Evolutionary conservation across 2,329 filamentous ascomycete genomes (phyloP), one percentile per base, ranked within the genome.

Genomic region (Talaromyces sp.): DNA sequence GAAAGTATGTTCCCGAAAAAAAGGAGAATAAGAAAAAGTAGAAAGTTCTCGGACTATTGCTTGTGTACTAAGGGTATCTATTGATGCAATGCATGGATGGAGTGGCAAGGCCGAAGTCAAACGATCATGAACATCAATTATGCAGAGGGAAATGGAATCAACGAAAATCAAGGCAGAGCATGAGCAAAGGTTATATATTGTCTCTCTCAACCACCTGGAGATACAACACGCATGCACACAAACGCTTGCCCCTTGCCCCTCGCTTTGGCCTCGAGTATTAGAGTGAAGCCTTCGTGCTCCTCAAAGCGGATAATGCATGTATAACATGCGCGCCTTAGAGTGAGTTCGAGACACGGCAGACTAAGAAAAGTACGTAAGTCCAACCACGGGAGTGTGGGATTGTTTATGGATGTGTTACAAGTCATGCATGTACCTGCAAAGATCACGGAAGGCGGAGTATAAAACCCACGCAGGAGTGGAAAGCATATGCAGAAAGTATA

Each of bases 181-280:
- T 66, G 56, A 50, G 57, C 61, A 57, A 47, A 37, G 56, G 37
- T 67, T 67, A 66, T 66, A 63, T 66, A 66, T 49, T 57, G 43
- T 35, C 50, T 22, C 50, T 31, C n/a, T 31, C 3, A 14, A 13
- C 50, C 27, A 35, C n/a, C 45, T 61, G 45, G 45, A 52, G 7
- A 54, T 33, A 24, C 49, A 31, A 62, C 35, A 43, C 14, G 39
- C 45, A 35, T 67, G 68, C 69, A 67, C 68, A 68, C 68, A 69
- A 66, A 45, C 49, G 37, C 60, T 56, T 45, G 62, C 64, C 64
- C 59, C 60, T 63, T 66, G 49, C 64, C 64, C 64, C 64, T 66
- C 64, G 64, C 64, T 63, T 67, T 68, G 64, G 64, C 67, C 64
- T 68, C 60, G 56, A 47, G 59, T 60, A 63, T 52, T 63, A 63